Percentiles rank a stretch among this genome's conserved stretches.
phyloP scores from a whole-genome alignment of 2,329 filamentous ascomycete species.

The Calcarisporium arbuscula region DNA sequence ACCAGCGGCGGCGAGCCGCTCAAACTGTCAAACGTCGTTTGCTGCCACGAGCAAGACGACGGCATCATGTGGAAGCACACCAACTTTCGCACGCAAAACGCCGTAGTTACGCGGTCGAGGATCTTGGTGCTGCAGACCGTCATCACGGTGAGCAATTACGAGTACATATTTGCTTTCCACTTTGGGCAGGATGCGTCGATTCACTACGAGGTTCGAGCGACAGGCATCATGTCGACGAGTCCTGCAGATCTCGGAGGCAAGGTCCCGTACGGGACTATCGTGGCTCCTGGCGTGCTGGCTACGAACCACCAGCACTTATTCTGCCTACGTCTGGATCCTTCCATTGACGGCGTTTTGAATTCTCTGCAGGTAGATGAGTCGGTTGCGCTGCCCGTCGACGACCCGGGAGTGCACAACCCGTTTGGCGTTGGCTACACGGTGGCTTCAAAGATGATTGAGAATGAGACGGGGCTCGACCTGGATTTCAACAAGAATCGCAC shows the following conservation, averaged over 20 bases:
- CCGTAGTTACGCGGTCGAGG: slow-evolving; percentile 48
- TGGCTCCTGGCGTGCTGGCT: slow-evolving; percentile 54
- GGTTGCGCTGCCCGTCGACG: no score
- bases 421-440: slow-evolving; percentile 43
- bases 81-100: slow-evolving; percentile 50
- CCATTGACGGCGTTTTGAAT: slow-evolving; percentile 53
- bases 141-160: slow-evolving; percentile 58
- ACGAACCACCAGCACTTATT: slow-evolving; percentile 67
- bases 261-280: slow-evolving; percentile 52
- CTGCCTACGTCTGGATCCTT: slow-evolving; percentile 57
- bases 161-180: slow-evolving; percentile 40
- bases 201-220: slow-evolving; percentile 27
- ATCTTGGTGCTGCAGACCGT: slow-evolving; percentile 55
- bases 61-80: slow-evolving; percentile 59
- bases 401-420: slow-evolving; percentile 40
- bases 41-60: slow-evolving; percentile 29
- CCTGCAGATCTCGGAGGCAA: slow-evolving; percentile 47
- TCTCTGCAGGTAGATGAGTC: slow-evolving; percentile 37
- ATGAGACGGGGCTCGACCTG: slow-evolving; percentile 41
- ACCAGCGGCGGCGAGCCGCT: slow-evolving; percentile 23
- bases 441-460: slow-evolving; percentile 33
- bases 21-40: slow-evolving; percentile 27
- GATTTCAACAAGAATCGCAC: slow-evolving; percentile 37
- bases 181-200: slow-evolving; percentile 47
- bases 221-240: slow-evolving; percentile 36